Percentiles rank a stretch among this genome's conserved stretches.
Evolutionary conservation across 352 stramenopile genomes (phyloP).

Genomic region (Pythium rishiriense): DNA sequence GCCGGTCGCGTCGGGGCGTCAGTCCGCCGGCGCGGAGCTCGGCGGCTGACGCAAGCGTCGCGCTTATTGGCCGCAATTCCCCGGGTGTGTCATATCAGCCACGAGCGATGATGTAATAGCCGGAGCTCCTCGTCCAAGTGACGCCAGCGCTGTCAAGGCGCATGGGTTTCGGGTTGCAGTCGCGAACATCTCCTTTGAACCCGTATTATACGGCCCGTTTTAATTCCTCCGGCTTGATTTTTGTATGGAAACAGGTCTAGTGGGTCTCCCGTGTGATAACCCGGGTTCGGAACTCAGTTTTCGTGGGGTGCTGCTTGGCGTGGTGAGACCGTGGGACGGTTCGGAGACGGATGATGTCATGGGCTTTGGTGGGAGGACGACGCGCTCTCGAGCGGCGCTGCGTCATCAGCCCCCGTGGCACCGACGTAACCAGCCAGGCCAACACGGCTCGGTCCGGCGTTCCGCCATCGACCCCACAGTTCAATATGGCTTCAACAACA

Average conservation of each 20-base stretch:
- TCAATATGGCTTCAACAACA: neutral
- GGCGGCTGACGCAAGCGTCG: slow-evolving; percentile 3
- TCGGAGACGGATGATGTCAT: neutral
- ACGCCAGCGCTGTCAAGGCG: neutral
- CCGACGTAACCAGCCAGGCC: neutral
- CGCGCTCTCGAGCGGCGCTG: neutral
- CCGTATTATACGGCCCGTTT: neutral
- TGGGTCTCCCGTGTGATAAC: neutral
- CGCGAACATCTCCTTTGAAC: neutral
- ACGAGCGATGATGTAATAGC: slow-evolving; percentile 12
- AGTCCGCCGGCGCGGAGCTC: neutral
- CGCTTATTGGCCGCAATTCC: slow-evolving; percentile 14
- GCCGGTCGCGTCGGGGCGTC: neutral
- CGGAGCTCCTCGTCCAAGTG: neutral
- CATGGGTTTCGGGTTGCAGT: slow-evolving; percentile 4
- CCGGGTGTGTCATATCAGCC: neutral
- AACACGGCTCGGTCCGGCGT: neutral
- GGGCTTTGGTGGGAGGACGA: neutral
- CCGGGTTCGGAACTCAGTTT: neutral
- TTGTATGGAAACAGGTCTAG: neutral
- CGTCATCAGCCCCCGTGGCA: neutral
- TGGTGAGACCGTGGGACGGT: neutral
- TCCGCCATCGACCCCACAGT: too few species aligned
- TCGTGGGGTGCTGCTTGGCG: neutral
- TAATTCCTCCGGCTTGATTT: neutral